Percentiles rank a stretch among this genome's conserved stretches.
phyloP scores from a whole-genome alignment of 2,329 filamentous ascomycete species.

The Dothidotthia symphoricarpi region DNA sequence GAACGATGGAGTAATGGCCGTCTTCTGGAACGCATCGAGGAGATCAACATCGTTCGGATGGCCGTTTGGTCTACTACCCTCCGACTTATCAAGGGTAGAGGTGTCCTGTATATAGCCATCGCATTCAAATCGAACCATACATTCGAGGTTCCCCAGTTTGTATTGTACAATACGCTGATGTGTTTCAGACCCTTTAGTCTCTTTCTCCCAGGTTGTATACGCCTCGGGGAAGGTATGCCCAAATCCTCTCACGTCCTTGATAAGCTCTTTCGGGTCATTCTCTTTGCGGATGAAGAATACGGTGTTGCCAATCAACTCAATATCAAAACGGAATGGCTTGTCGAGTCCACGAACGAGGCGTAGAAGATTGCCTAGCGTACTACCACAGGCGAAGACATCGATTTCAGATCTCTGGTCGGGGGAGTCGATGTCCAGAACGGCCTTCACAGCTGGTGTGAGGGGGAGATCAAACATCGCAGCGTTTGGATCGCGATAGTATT shows the following conservation, averaged over 20 bases:
- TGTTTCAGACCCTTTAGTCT: conserved; percentile 55
- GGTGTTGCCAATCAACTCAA: conserved; percentile 57
- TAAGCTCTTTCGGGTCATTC: conserved; percentile 57
- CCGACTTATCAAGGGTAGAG: no score
- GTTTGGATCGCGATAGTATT: conserved; percentile 57
- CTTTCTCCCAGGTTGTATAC: conserved; percentile 62
- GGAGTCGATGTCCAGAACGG: conserved; percentile 36
- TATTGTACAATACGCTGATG: conserved; percentile 63
- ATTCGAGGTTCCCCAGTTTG: conserved; percentile 52
- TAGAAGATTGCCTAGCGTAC: conserved; percentile 61
- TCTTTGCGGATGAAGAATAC: conserved; percentile 65
- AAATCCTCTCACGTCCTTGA: conserved; percentile 58
- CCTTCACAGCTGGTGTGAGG: conserved; percentile 51
- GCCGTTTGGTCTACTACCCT: neutral
- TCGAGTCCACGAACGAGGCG: conserved; percentile 52
- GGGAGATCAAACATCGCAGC: conserved; percentile 52
- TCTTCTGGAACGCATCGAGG: conserved; percentile 8
- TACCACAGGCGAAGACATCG: conserved; percentile 61
- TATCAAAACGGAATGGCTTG: conserved; percentile 57
- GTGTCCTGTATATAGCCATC: conserved; percentile 52
- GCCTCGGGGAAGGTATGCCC: conserved; percentile 66
- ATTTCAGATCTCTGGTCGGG: conserved; percentile 41
- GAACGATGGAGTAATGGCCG: conserved; percentile 6
- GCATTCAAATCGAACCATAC: conserved; percentile 55
- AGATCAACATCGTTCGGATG: conserved; percentile 9